Evolutionary conservation across 441 rosid species (phyloP).

Genomic region (Daphne laureola): DNA sequence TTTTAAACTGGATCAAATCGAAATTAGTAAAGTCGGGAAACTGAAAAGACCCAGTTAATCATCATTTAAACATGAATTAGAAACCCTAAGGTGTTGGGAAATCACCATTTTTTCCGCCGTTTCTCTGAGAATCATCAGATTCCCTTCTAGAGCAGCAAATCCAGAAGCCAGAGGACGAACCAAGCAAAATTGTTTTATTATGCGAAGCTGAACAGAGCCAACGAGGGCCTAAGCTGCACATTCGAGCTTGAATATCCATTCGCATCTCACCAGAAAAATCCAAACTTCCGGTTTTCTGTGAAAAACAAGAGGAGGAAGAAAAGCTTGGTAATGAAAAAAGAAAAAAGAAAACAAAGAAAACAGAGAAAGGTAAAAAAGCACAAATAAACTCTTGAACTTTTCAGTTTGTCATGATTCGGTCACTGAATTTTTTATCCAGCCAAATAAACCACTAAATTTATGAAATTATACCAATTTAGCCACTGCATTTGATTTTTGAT

Average conservation of each 20-base stretch:
- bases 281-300: background rate
- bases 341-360: no score
- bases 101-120: conserved; percentile 37
- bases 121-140: conserved; percentile 29
- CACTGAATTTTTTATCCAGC: no score
- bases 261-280: conserved; percentile 13
- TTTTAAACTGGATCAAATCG: no score
- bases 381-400: no score
- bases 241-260: conserved; percentile 47
- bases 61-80: background rate
- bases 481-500: no score
- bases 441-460: no score
- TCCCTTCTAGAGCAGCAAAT: conserved; percentile 38
- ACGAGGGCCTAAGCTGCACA: conserved; percentile 18
- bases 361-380: no score
- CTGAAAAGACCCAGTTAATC: conserved; percentile 3
- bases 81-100: background rate
- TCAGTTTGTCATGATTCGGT: no score
- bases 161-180: conserved; percentile 9
- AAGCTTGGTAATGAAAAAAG: no score
- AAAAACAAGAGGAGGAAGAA: background rate
- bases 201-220: conserved; percentile 17
- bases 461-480: no score
- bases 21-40: no score
- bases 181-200: conserved; percentile 17